Conservation (phyloP, 2,329 filamentous ascomycete genomes). For the Hypoxylon sp. region DNA sequence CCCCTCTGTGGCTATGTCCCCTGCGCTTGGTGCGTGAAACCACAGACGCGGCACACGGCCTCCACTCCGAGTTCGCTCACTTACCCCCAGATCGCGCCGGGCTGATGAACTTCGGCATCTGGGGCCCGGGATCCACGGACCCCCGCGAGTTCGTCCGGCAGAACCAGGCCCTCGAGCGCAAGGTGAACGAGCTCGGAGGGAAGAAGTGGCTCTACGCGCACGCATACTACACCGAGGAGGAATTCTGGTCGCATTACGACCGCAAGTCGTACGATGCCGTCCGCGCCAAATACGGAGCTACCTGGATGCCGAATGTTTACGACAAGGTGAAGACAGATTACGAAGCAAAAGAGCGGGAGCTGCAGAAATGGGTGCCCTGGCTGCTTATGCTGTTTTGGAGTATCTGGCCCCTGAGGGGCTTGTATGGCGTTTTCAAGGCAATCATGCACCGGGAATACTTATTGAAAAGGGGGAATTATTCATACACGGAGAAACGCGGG, state of each 20-base stretch:
- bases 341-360: slow-evolving; percentile 50
- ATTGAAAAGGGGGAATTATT: not conserved
- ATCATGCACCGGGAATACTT: not conserved
- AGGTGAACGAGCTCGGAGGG: slow-evolving; percentile 68
- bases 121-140: slow-evolving; percentile 62
- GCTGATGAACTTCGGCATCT: slow-evolving; percentile 70
- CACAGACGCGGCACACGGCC: slow-evolving; percentile 57
- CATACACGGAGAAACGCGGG: not conserved
- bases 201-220: slow-evolving; percentile 79
- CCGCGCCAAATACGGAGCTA: slow-evolving; percentile 69
- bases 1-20: slow-evolving; percentile 69
- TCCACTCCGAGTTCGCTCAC: slow-evolving; percentile 60
- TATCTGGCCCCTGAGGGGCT: slow-evolving; percentile 58
- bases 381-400: slow-evolving; percentile 50
- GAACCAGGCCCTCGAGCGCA: slow-evolving; percentile 71
- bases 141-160: slow-evolving; percentile 61
- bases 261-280: slow-evolving; percentile 68
- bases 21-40: slow-evolving; percentile 58
- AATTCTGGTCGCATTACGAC: slow-evolving; percentile 76
- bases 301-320: slow-evolving; percentile 71
- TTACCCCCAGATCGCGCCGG: slow-evolving; percentile 50
- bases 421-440: slow-evolving; percentile 62
- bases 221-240: slow-evolving; percentile 73
- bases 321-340: slow-evolving; percentile 72
- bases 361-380: slow-evolving; percentile 46